These are phyloP conservation scores for Alternaria sp. DNA, from an alignment of 2,329 filamentous ascomycete species.

Conservation along the genomic window DNA sequence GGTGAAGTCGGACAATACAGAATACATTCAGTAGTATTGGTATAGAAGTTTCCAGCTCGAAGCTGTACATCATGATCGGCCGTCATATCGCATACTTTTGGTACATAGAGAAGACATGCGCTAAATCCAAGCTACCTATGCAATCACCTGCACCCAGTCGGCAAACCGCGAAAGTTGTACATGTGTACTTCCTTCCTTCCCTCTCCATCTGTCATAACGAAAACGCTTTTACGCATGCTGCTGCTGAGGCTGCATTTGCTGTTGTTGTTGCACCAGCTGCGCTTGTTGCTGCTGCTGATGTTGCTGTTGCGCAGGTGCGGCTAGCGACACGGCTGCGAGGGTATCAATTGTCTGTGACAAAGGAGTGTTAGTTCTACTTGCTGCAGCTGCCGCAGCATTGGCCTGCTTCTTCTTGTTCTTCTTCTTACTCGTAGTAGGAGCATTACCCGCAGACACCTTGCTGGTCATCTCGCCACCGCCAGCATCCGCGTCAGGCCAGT, in stretches of 20 bases:
- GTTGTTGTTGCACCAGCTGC: not conserved
- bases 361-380: constrained; percentile 1
- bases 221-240: not conserved
- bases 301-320: constrained; percentile 1
- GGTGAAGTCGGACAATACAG: not conserved
- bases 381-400: not conserved
- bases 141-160: not conserved
- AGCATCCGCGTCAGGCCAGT: constrained; percentile 28
- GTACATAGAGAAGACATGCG: not conserved
- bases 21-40: not conserved
- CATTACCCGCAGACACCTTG: constrained; percentile 7
- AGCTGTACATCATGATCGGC: not conserved
- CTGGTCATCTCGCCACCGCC: constrained; percentile 18
- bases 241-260: not conserved
- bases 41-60: not conserved
- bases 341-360: constrained; percentile 7
- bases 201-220: not conserved
- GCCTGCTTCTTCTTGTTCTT: constrained; percentile 15
- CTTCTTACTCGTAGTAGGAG: constrained; percentile 12
- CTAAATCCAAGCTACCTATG: not conserved
- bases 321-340: constrained; percentile 9
- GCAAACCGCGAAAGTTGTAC: not conserved
- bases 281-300: not conserved
- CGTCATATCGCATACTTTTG: not conserved
- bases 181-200: not conserved